A percentile compares a stretch with the other conserved stretches of the same genome.
Conservation (phyloP, 371 early-diverging fungal species). For the Smittium mucronatum region DNA sequence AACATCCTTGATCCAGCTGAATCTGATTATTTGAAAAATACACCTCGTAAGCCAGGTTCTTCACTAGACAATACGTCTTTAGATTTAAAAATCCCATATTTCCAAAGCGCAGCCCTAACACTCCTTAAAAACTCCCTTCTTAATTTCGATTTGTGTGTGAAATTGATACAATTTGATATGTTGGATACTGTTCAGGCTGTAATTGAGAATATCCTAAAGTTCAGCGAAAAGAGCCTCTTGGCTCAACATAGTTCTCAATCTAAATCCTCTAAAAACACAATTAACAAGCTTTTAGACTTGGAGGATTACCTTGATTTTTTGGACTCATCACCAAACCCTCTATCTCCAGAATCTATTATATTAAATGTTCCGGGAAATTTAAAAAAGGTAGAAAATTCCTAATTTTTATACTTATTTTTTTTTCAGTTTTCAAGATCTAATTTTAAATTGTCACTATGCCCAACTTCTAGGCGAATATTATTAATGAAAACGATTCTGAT, state of each 20-base stretch:
- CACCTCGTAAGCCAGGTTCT: neutral
- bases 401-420: neutral
- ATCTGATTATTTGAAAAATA: neutral
- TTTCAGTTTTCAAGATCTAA: neutral
- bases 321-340: neutral
- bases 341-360: neutral
- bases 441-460: neutral
- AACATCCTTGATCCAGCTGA: neutral
- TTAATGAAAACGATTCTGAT: neutral
- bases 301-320: neutral
- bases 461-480: neutral
- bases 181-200: neutral
- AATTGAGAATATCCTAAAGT: neutral
- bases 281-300: neutral
- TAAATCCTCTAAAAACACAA: neutral
- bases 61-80: neutral
- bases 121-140: neutral
- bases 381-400: neutral
- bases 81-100: neutral
- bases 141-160: neutral
- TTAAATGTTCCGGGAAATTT: neutral
- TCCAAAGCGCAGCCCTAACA: neutral
- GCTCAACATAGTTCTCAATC: neutral
- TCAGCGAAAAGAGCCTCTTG: neutral
- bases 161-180: neutral